Evolutionary conservation across 176 grass and related monocot genomes (phyloP).

Genomic region (Bolboschoenus planiculmis): DNA sequence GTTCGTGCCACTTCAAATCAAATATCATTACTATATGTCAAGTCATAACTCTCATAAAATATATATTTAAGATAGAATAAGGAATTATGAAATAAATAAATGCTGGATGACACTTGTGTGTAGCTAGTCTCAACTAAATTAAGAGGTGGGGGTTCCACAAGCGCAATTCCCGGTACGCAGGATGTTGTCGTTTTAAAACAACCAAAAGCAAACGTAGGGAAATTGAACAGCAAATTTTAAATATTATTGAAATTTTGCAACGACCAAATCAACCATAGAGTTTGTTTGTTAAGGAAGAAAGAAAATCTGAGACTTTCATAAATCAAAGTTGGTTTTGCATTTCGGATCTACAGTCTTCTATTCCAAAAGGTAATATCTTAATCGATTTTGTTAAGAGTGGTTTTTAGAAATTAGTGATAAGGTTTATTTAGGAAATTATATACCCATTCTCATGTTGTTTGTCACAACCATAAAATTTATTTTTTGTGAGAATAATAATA

Average conservation of each 20-base stretch:
- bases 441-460: neutral
- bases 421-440: too few relatives aligned
- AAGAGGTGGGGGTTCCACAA: neutral
- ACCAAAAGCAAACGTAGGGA: neutral
- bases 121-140: neutral
- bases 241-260: neutral
- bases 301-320: too few relatives aligned
- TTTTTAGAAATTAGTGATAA: too few relatives aligned
- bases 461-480: neutral
- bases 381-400: neutral
- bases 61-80: neutral
- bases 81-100: neutral
- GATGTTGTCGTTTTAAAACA: constrained; percentile 12
- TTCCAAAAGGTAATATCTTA: too few relatives aligned
- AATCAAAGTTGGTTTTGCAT: too few relatives aligned
- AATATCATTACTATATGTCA: neutral
- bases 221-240: neutral
- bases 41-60: neutral
- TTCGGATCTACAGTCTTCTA: too few relatives aligned
- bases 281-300: too few relatives aligned
- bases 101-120: neutral
- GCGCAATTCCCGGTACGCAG: constrained; percentile 6
- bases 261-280: neutral
- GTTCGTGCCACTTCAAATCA: neutral
- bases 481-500: neutral